Percentiles rank a stretch among this genome's conserved stretches.
Evolutionary conservation across 169 alveolate genomes (phyloP).

Genomic region (Plasmodium coatneyi): DNA sequence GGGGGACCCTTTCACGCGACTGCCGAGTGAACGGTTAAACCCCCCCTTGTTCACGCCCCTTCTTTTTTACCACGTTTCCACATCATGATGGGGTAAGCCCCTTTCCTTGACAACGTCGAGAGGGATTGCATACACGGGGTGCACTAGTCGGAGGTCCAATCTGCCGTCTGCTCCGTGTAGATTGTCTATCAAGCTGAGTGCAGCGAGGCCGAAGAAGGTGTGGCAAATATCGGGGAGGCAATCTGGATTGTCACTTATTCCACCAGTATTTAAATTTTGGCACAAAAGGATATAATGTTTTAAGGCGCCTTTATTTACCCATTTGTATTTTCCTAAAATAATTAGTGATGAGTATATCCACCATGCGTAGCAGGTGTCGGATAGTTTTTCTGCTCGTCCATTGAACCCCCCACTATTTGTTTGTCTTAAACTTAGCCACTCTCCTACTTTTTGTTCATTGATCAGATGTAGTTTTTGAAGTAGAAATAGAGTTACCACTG

Average conservation of each 20-base stretch:
- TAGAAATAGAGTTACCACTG: slow-evolving; percentile 85
- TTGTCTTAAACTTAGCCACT: slow-evolving; percentile 94
- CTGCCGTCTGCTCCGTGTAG: slow-evolving; percentile 9
- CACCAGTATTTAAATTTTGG: slow-evolving; percentile 93
- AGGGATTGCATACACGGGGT: slow-evolving; percentile 82
- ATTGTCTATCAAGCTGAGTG: slow-evolving; percentile 88
- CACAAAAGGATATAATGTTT: slow-evolving; percentile 89
- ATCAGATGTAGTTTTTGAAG: slow-evolving; percentile 51
- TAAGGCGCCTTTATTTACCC: slow-evolving; percentile 90
- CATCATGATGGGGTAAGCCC: slow-evolving; percentile 10
- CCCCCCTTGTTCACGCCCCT: neutral
- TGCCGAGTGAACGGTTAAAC: neutral
- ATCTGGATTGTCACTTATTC: slow-evolving; percentile 96
- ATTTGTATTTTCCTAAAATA: slow-evolving; percentile 85
- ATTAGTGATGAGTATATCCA: slow-evolving; percentile 92
- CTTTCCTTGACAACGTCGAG: slow-evolving; percentile 32
- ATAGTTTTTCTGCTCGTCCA: slow-evolving; percentile 97
- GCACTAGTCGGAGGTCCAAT: slow-evolving; percentile 54
- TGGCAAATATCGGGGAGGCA: slow-evolving; percentile 96
- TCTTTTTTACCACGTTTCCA: slow-evolving; percentile 1
- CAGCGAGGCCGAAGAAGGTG: slow-evolving; percentile 96
- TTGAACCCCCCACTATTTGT: slow-evolving; percentile 96
- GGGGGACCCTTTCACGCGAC: neutral
- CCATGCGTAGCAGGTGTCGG: slow-evolving; percentile 98
- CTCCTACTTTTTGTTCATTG: slow-evolving; percentile 72